Evolutionary conservation across 345 rosid genomes (phyloP).

Genomic region (Balakata baccata): DNA sequence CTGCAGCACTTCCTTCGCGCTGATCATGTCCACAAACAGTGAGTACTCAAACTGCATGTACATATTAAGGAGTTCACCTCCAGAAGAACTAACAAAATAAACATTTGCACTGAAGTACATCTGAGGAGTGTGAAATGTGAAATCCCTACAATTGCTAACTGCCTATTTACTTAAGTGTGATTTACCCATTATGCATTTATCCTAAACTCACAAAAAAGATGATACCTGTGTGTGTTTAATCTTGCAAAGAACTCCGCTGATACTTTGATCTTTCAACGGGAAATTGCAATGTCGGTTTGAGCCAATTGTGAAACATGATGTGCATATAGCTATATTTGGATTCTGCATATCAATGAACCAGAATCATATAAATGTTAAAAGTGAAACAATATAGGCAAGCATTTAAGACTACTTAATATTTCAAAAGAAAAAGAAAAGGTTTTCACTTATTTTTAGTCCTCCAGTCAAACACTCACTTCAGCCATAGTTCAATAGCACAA

Average conservation of each 20-base stretch:
- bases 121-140: background rate
- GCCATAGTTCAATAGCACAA: background rate
- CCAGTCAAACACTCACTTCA: background rate
- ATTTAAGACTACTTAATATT: background rate
- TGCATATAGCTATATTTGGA: slow-evolving; percentile 44
- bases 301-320: slow-evolving; percentile 51
- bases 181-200: background rate
- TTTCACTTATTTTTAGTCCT: background rate
- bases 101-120: slow-evolving; percentile 3
- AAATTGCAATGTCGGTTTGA: slow-evolving; percentile 53
- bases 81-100: slow-evolving; percentile 29
- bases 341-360: slow-evolving; percentile 45
- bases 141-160: background rate
- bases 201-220: background rate
- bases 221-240: slow-evolving; percentile 64
- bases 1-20: slow-evolving; percentile 57
- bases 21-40: slow-evolving; percentile 78
- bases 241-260: slow-evolving; percentile 53
- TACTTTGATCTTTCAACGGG: slow-evolving; percentile 44
- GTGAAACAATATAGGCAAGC: background rate
- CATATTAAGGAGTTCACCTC: slow-evolving; percentile 59
- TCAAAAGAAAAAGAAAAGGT: background rate
- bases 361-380: background rate
- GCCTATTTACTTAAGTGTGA: background rate
- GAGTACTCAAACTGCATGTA: slow-evolving; percentile 59